Base-by-base conservation (phyloP, 139 green algal species). In the Chlamydomonas incerta region DNA sequence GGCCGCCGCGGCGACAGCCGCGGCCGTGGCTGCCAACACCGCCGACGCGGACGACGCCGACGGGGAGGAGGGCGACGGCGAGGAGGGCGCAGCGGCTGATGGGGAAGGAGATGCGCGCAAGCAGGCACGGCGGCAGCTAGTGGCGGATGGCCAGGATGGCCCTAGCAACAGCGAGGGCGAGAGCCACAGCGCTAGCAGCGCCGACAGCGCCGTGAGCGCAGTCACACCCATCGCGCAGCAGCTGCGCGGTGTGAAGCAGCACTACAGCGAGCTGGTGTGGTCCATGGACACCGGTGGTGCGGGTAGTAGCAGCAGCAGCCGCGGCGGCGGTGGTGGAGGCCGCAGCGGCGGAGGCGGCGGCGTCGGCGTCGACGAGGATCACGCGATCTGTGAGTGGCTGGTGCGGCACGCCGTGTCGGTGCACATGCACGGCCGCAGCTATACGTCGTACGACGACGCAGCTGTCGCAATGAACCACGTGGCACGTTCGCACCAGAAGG, bases 351-450 rank as follows among this genome's bases (percentile, higher is more conserved):
- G 21, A 31, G 50, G 50, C 2, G 29, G 41, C 13, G 52, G 20
- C 1, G 24, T 10, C 21, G 72, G 35, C 47, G 18, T 29, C 47
- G 5, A 60, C 1, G 60, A 74, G 13, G 63, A 74, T n/a, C 20
- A 34, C 0, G 46, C 11, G 20, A 85, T 73, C 0, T 85, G 79
- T 46, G 47, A 35, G 21, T 85, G 79, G 79, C 79, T 85, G 9
- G 47, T 85, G 14, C 79, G 79, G 2, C 79, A 85, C 13, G 79
- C 79, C 5, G 79, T 85, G 14, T 85, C 79, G 10, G 37, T 68
- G 26, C 79, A 85, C 66, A 85, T 85, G 79, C 79, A 85, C 79
- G 79, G 66, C 50, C 28, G 79, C 37, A 85, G 79, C 67, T 85
- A 34, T 24, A 14, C 47, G 31, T 66, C 76, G 63, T 73, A 74